Evolutionary conservation across 805 yeast genomes (phyloP), one percentile per base, ranked within the genome.

Genomic region (Pichia cabralensis): DNA sequence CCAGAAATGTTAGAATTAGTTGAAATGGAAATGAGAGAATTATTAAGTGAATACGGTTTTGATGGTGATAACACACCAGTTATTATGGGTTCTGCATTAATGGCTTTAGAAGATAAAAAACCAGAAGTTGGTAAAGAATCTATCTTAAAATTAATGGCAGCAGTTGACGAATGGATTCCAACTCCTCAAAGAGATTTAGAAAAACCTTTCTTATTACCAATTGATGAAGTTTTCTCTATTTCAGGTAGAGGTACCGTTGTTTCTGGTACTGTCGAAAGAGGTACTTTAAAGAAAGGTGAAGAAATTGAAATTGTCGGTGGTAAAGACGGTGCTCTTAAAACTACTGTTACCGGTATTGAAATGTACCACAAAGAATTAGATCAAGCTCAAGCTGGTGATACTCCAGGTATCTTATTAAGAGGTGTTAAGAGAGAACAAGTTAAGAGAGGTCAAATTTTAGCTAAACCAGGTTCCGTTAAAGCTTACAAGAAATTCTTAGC

Each of bases 171-270:
- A 60, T 70, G 79, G 68, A 86, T 92, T 47, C 98, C 98, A 58
- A 88, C 96, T 44, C 99, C 99, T 50, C 67, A 65, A 50, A 86
- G 99, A 72, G 96, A 92, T 60, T 73, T 89, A 52, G 96, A 86
- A 52, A 84, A 86, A 66, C 88, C 96, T 48, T 92, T 92, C 75
- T 67, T 92, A 65, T 78, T 92, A 82, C 96, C 97, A 45, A 78
- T 92, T 50, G 98, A 92, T 72, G 96, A 85, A 55, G 88, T 86
- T 44, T 92, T 89, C 75, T 85, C 97, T 40, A 92, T 92, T 50
- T 84, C 97, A 30, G 99, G 99, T 67, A 89, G 98, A 77, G 98
- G 98, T 69, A 92, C 98, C 41, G 98, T 92, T 49, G 96, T 84
- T 53, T 83, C 97, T 38, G 98, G 98, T 62, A 83, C 97, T 69